Percentiles rank a stretch among this genome's conserved stretches.
These are phyloP conservation scores for Penicillium vulpinum DNA, from an alignment of 2,329 filamentous ascomycete species.

Conservation along the genomic window DNA sequence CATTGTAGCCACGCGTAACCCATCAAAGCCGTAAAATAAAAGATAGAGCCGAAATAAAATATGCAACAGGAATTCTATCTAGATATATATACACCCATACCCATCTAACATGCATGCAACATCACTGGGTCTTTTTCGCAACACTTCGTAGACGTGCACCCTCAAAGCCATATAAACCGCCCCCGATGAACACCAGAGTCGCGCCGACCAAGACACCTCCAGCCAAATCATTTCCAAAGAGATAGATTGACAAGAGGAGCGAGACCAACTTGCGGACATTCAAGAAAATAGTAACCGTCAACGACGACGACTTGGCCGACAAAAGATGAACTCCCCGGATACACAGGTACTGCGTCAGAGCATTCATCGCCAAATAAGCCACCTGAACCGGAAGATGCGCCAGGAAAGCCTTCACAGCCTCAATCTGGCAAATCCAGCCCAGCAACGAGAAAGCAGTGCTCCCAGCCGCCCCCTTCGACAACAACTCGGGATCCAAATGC, in stretches of 20 bases:
- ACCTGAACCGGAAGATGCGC: slow-evolving; percentile 37
- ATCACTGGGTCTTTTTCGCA: slow-evolving; percentile 23
- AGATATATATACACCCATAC: not conserved
- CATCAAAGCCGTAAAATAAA: not conserved
- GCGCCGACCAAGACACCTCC: slow-evolving; percentile 78
- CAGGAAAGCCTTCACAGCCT: slow-evolving; percentile 26
- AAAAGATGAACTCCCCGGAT: slow-evolving; percentile 96
- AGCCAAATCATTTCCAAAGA: slow-evolving; percentile 85
- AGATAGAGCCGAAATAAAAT: not conserved
- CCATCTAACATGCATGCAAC: not conserved
- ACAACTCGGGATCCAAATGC: not conserved
- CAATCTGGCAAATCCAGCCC: slow-evolving; percentile 15
- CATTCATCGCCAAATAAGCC: slow-evolving; percentile 50
- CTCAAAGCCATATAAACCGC: slow-evolving; percentile 87
- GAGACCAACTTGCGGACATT: slow-evolving; percentile 95
- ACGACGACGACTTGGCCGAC: slow-evolving; percentile 79
- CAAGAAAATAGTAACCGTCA: slow-evolving; percentile 94
- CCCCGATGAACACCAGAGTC: slow-evolving; percentile 81
- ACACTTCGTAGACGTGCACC: slow-evolving; percentile 37
- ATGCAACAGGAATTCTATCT: not conserved
- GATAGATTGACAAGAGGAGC: slow-evolving; percentile 83
- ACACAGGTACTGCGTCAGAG: slow-evolving; percentile 88
- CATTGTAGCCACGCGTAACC: not conserved
- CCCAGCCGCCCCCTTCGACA: not conserved
- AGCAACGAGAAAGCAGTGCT: slow-evolving; percentile 14